These are phyloP conservation scores for Entelexis paramagnoliae DNA, from an alignment of 1,139 yeast genomes.

Conservation along the genomic window DNA sequence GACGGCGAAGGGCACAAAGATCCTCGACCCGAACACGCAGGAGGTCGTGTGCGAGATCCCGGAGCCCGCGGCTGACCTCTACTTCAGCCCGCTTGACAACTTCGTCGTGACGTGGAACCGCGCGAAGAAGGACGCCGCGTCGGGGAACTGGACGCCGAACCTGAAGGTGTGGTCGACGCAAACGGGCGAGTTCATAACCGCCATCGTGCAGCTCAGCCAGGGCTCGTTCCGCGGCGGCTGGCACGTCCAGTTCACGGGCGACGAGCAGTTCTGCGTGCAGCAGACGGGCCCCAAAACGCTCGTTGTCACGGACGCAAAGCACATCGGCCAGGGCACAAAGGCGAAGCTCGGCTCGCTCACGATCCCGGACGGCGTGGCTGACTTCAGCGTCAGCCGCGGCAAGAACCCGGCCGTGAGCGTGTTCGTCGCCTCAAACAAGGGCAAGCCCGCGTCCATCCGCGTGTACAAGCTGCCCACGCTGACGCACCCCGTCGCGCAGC, in stretches of 20 bases:
- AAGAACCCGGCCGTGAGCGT: conserved; percentile 86
- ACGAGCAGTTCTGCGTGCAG: conserved; percentile 62
- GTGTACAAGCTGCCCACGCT: conserved; percentile 68
- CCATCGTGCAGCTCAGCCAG: conserved; percentile 74
- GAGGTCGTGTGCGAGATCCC: conserved; percentile 27
- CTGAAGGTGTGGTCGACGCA: conserved; percentile 59
- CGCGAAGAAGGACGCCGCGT: conserved; percentile 45
- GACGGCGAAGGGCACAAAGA: conserved; percentile 40
- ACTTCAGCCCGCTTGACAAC: conserved; percentile 81
- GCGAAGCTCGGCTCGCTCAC: conserved; percentile 44
- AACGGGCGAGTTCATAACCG: conserved; percentile 25
- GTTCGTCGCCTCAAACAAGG: conserved; percentile 69
- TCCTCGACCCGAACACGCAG: conserved; percentile 50
- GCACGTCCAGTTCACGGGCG: conserved; percentile 79
- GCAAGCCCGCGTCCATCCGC: conserved; percentile 75
- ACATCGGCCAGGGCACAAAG: conserved; percentile 23
- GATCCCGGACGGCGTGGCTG: conserved; percentile 46
- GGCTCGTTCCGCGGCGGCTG: conserved; percentile 47
- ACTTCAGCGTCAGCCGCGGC: conserved; percentile 73
- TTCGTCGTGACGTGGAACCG: conserved; percentile 86
- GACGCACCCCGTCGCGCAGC: conserved; percentile 70
- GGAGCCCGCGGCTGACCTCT: conserved; percentile 55
- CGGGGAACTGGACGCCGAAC: conserved; percentile 64
- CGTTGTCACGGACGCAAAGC: conserved; percentile 58
- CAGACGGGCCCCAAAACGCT: conserved; percentile 45